A percentile compares a stretch with the other conserved stretches of the same genome.
phyloP scores from a whole-genome alignment of 352 stramenopile species.

The Globisporangium nunn region DNA sequence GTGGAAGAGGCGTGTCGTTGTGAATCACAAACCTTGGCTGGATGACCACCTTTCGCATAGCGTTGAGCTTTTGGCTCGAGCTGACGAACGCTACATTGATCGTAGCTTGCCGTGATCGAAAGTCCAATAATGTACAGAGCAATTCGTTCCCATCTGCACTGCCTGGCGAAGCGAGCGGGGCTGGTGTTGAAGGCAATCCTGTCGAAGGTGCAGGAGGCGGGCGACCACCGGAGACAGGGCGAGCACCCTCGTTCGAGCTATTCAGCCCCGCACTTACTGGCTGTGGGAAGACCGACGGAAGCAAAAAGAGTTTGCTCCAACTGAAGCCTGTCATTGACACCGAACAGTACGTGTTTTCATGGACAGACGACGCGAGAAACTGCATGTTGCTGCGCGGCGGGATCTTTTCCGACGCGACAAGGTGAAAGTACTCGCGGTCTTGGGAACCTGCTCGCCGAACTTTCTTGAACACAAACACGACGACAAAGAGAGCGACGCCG shows the following conservation, averaged over 20 bases:
- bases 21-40: slow-evolving; percentile 57
- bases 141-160: slow-evolving; percentile 16
- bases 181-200: slow-evolving; percentile 9
- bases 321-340: slow-evolving; percentile 72
- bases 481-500: slow-evolving; percentile 48
- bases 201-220: slow-evolving; percentile 1
- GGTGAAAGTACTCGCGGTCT: slow-evolving; percentile 67
- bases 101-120: slow-evolving; percentile 45
- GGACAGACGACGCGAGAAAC: slow-evolving; percentile 59
- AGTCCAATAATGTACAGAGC: slow-evolving; percentile 49
- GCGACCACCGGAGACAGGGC: background rate
- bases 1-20: slow-evolving; percentile 44
- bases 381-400: slow-evolving; percentile 36
- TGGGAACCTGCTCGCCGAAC: slow-evolving; percentile 41
- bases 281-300: slow-evolving; percentile 27
- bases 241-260: background rate
- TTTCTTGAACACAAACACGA: slow-evolving; percentile 81
- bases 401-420: slow-evolving; percentile 64
- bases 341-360: slow-evolving; percentile 69
- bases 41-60: slow-evolving; percentile 50
- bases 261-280: background rate
- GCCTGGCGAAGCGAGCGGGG: slow-evolving; percentile 11
- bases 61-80: slow-evolving; percentile 30
- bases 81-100: slow-evolving; percentile 60
- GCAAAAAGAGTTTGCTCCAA: slow-evolving; percentile 70